Percentiles rank a stretch among this genome's conserved stretches.
Evolutionary conservation across 2,329 filamentous ascomycete genomes (phyloP).

Genomic region (Epichloe glyceriae): DNA sequence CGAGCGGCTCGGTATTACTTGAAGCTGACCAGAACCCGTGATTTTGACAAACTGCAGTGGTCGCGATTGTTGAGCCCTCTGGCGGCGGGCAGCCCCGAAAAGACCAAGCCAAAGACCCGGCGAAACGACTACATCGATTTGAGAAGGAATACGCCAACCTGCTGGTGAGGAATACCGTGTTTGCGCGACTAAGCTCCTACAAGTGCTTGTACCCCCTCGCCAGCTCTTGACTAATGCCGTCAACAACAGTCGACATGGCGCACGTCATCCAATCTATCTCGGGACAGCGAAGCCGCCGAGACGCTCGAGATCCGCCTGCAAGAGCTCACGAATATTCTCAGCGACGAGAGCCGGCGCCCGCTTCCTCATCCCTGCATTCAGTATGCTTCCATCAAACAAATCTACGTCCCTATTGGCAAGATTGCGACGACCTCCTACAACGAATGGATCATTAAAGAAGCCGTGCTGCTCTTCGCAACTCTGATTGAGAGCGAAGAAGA

Average conservation of each 20-base stretch:
- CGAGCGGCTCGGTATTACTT: not conserved
- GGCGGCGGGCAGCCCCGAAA: slow-evolving; percentile 40
- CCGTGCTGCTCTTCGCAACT: slow-evolving; percentile 76
- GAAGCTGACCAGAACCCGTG: slow-evolving; percentile 1
- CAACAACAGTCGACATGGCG: slow-evolving; percentile 41
- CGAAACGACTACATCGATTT: slow-evolving; percentile 51
- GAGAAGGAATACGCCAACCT: slow-evolving; percentile 53
- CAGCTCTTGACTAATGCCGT: not conserved
- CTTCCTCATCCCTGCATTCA: slow-evolving; percentile 84
- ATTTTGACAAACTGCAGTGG: slow-evolving; percentile 34
- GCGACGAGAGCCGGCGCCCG: slow-evolving; percentile 78
- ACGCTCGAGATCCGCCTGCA: slow-evolving; percentile 49
- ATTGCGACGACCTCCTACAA: slow-evolving; percentile 77
- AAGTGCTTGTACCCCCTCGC: not conserved
- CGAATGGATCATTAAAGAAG: slow-evolving; percentile 73
- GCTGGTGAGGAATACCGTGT: slow-evolving; percentile 30
- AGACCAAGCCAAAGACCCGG: slow-evolving; percentile 48
- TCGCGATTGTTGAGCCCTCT: slow-evolving; percentile 54
- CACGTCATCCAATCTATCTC: slow-evolving; percentile 44
- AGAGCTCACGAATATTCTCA: slow-evolving; percentile 58
- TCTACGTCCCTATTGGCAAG: slow-evolving; percentile 81
- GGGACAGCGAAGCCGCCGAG: slow-evolving; percentile 49
- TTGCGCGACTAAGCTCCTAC: not conserved
- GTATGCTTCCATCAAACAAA: slow-evolving; percentile 74
- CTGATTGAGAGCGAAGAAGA: slow-evolving; percentile 95